These are phyloP conservation scores for Cornus controversa DNA, from an alignment of 148 eudicot genomes.

Conservation along the genomic window DNA sequence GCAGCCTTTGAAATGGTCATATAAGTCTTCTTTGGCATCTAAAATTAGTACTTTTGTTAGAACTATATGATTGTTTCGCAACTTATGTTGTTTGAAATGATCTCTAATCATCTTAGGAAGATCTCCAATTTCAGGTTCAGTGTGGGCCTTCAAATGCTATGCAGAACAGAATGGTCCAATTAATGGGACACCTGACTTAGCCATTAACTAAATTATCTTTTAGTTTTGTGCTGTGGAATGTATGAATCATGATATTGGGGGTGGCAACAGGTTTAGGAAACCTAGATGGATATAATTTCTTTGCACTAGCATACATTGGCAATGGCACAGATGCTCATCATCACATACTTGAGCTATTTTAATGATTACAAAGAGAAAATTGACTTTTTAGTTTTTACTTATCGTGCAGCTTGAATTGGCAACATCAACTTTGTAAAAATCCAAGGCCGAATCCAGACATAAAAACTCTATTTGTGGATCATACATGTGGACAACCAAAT, in stretches of 20 bases:
- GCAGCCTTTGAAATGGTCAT: neutral
- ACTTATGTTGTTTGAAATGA: neutral
- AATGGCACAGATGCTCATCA: neutral
- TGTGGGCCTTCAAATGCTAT: neutral
- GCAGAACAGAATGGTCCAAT: neutral
- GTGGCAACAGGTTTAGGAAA: neutral
- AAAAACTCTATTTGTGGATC: slow-evolving; percentile 76
- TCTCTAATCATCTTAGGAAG: neutral
- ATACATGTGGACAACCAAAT: slow-evolving; percentile 75
- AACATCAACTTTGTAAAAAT: slow-evolving; percentile 77
- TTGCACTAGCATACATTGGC: neutral
- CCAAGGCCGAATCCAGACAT: slow-evolving; percentile 78
- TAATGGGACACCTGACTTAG: neutral
- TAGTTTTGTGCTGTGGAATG: neutral
- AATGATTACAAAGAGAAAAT: neutral
- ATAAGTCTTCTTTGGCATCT: neutral
- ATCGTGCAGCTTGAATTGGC: slow-evolving; percentile 85
- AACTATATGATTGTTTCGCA: neutral
- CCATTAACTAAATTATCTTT: neutral
- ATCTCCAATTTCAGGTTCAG: neutral
- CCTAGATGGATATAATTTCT: neutral
- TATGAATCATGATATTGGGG: neutral
- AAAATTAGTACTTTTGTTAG: neutral
- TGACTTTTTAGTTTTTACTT: neutral
- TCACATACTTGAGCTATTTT: neutral